A percentile compares a stretch with the other conserved stretches of the same genome.
These are phyloP conservation scores for Avena insularis DNA, from an alignment of 176 grass and related monocot genomes.

Conservation along the genomic window DNA sequence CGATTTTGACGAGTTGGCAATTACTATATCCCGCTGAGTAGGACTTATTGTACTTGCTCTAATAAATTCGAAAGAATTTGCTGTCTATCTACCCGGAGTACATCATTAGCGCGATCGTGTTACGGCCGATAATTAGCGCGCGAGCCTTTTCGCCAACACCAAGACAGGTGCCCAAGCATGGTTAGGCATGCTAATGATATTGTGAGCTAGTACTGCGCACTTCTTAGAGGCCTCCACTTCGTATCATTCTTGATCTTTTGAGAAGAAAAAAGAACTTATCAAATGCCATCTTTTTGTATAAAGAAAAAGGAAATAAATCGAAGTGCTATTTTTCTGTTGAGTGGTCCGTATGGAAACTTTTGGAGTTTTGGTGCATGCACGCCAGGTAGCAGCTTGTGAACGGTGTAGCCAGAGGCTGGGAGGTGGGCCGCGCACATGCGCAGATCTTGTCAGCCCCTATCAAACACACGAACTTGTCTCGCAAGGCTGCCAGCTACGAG, in stretches of 20 bases:
- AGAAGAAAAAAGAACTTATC: background rate
- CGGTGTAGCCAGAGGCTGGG: background rate
- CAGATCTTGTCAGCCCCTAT: background rate
- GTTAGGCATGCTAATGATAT: constrained; percentile 32
- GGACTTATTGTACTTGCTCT: too few species aligned
- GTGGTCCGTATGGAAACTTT: background rate
- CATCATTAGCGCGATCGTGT: too few species aligned
- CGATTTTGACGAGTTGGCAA: too few species aligned
- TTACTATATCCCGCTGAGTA: too few species aligned
- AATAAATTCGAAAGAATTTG: too few species aligned
- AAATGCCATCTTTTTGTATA: background rate
- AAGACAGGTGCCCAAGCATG: constrained; percentile 8
- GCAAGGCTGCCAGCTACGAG: background rate
- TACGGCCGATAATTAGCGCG: constrained; percentile 18
- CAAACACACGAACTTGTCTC: background rate
- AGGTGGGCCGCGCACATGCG: background rate
- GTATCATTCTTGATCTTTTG: background rate
- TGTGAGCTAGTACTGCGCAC: background rate
- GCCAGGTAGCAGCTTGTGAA: constrained; percentile 28
- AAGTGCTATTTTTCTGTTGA: too few species aligned
- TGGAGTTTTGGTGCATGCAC: background rate
- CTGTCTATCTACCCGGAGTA: too few species aligned
- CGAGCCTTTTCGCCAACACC: constrained; percentile 13
- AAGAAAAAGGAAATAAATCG: background rate
- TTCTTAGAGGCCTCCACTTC: too few species aligned